phyloP scores from a whole-genome alignment of 257 asterid species.

The Solanum gandarillasii region DNA sequence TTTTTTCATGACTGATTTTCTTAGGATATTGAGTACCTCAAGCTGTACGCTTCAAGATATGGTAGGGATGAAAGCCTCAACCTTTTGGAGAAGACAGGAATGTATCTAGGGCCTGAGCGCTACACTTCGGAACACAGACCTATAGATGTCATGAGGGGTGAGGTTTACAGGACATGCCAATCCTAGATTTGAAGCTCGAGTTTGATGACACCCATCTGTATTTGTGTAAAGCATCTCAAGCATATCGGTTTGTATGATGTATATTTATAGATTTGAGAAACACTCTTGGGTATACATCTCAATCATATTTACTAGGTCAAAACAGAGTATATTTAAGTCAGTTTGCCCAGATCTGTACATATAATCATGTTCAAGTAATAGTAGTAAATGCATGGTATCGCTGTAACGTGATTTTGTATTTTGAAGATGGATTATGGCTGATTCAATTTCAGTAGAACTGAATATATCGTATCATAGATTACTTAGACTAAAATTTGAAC shows the following conservation, averaged over 20 bases:
- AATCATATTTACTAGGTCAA: background rate
- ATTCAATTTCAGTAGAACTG: background rate
- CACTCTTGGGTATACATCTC: background rate
- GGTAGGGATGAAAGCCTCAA: conserved; percentile 80
- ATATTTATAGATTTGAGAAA: background rate
- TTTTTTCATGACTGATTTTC: background rate
- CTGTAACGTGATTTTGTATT: background rate
- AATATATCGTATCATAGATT: background rate
- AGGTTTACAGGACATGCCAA: conserved; percentile 72
- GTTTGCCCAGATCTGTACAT: background rate
- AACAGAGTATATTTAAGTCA: background rate
- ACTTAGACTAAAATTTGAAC: background rate
- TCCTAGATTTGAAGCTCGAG: conserved; percentile 13
- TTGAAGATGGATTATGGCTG: background rate
- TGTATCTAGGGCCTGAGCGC: conserved; percentile 80
- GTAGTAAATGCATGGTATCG: background rate
- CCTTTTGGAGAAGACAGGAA: conserved; percentile 77
- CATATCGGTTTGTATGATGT: background rate
- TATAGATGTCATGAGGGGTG: conserved; percentile 80
- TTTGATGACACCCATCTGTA: background rate
- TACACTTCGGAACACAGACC: conserved; percentile 85
- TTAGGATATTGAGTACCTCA: conserved; percentile 84
- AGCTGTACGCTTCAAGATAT: conserved; percentile 64
- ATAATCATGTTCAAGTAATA: background rate
- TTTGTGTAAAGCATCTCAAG: background rate